Evolutionary conservation across 164 flowering plant genomes (phyloP), one percentile per base, ranked within the genome.

Genomic region (Cinnamomum micranthum): DNA sequence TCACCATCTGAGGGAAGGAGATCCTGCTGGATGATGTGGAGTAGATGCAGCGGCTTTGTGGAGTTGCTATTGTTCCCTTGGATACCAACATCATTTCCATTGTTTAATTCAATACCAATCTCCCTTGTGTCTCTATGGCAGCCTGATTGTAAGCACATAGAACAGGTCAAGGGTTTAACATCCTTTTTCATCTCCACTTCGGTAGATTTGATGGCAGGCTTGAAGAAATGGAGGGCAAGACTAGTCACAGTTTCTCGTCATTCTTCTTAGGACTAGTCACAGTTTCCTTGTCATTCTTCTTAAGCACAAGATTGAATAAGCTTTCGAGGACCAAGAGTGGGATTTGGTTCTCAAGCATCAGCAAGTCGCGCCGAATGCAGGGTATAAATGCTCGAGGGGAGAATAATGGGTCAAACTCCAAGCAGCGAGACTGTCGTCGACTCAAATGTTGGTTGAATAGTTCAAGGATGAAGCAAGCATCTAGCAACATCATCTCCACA

Each of bases 281-380:
- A 31, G 6, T 31, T 31, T 31, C 35, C 35, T 31, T 31, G 35
- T 6, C 35, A 31, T 31, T 31, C 35, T 31, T 4, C 25, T 14
- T 5, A 3, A 0, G 24, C 10, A 19, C 31, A 17, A 89, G 75
- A 12, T 81, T 84, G 12, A 79, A 73, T 0, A 89, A 71, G 15
- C 77, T 75, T 71, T 89, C 87, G 5, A 89, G 84, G 4, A 91
- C 70, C 47, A 91, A 89, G 2, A 88, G 75, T 0, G 95, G 93
- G 9, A 91, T 70, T 73, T 91, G 95, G 64, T 91, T 91, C 75
- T 91, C 95, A 5, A 91, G 85, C 92, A 91, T 87, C 6, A 91
- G 81, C 87, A 91, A 82, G 77, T 91, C 95, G 17, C 91, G 70
- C 52, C 83, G 88, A 28, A 91, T 88, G 0, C 88, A 82, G 59